phyloP scores from a whole-genome alignment of 2,329 filamentous ascomycete species.

The Cytospora schulzeri region DNA sequence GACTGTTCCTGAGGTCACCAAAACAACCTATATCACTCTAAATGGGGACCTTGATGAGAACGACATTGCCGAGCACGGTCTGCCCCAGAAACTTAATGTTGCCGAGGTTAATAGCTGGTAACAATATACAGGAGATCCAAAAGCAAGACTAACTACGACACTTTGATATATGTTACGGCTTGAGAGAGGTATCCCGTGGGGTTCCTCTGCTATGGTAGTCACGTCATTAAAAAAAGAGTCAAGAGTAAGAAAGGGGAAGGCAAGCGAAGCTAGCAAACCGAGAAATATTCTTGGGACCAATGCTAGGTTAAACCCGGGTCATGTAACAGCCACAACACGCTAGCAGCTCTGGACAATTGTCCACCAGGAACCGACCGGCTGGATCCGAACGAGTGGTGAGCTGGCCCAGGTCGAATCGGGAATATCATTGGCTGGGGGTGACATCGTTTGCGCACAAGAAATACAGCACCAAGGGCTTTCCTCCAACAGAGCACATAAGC shows the following conservation, averaged over 20 bases:
- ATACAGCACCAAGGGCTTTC: background rate
- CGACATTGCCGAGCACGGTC: too few species aligned
- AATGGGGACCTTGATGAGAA: too few species aligned
- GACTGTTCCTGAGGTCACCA: background rate
- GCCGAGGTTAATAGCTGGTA: background rate
- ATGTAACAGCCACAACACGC: background rate
- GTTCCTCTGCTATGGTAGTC: slow-evolving; percentile 1
- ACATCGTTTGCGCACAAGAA: background rate
- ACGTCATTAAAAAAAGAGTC: background rate
- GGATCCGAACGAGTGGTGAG: slow-evolving; percentile 19
- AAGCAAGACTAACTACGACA: slow-evolving; percentile 5
- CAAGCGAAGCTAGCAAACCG: too few species aligned
- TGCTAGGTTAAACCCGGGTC: background rate
- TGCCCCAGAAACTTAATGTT: background rate
- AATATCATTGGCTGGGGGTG: slow-evolving; percentile 15
- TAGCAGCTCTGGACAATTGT: slow-evolving; percentile 8
- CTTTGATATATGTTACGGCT: slow-evolving; percentile 1
- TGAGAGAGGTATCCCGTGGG: slow-evolving; percentile 1
- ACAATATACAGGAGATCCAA: background rate
- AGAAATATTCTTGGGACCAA: too few species aligned
- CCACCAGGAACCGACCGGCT: slow-evolving; percentile 2
- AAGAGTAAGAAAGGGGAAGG: too few species aligned
- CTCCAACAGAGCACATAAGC: background rate
- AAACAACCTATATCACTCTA: slow-evolving; percentile 2
- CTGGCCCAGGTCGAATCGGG: slow-evolving; percentile 26